Evolutionary conservation across 1,284 basidiomycete species (phyloP), one percentile per base, ranked within the genome.

Genomic region (Stereum hirsutum): DNA sequence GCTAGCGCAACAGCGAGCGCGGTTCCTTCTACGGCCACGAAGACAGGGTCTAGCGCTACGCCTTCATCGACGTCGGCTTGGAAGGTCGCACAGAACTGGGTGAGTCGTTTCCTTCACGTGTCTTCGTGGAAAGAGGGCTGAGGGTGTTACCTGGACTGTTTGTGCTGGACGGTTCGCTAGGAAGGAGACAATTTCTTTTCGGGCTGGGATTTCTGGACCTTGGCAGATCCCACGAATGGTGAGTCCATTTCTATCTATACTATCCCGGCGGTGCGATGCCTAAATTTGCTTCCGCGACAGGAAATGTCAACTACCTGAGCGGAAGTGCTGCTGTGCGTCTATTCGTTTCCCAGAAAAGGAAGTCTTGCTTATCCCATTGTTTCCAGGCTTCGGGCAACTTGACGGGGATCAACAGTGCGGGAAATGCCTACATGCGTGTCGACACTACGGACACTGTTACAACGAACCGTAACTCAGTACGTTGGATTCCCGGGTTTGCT

Each of bases 211-310:
- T 94, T 92, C 62, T 89, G 74, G 63, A 72, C 69, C 14, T 66
- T 54, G 41, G 52, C 66, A 2, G 92, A 95, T 65, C 88, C 92
- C 1, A 96, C 90, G 0, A 66, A 87, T 57, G 92, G 91, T 54
- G n/a, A n/a, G n/a, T n/a, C n/a, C n/a, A n/a, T n/a, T n/a, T n/a
- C n/a, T n/a, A n/a, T n/a, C n/a, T n/a, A n/a, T n/a, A n/a, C n/a
- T n/a, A n/a, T n/a, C n/a, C n/a, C n/a, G n/a, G n/a, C n/a, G n/a
- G n/a, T n/a, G n/a, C n/a, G n/a, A n/a, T n/a, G n/a, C n/a, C n/a
- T n/a, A n/a, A n/a, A n/a, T n/a, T n/a, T n/a, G n/a, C n/a, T n/a
- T n/a, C n/a, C n/a, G n/a, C n/a, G n/a, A n/a, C n/a, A n/a, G n/a
- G n/a, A n/a, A n/a, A n/a, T n/a, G n/a, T n/a, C n/a, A n/a, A n/a